Evolutionary conservation across 306 rosid genomes (phyloP).

Genomic region (Quercus aquifolioides): DNA sequence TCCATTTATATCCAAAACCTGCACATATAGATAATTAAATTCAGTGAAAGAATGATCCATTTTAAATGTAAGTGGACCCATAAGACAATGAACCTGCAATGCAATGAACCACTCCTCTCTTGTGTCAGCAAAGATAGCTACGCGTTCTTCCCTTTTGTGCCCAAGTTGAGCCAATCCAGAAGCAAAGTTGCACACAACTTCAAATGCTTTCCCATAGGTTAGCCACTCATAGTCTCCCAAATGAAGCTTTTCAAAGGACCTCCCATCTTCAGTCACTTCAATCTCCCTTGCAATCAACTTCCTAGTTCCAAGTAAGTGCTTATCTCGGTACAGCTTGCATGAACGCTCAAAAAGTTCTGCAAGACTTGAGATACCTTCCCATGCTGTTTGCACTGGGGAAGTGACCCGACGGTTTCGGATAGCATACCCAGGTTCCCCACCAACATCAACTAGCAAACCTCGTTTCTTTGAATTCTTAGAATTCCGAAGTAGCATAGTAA

Average conservation of each 20-base stretch:
- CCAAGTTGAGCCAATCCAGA: slow-evolving; percentile 74
- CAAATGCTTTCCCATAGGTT: slow-evolving; percentile 59
- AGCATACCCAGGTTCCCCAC: slow-evolving; percentile 64
- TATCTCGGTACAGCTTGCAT: slow-evolving; percentile 45
- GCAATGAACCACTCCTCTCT: slow-evolving; percentile 94
- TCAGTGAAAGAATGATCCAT: not conserved
- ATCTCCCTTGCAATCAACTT: slow-evolving; percentile 55
- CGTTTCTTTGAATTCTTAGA: slow-evolving; percentile 54
- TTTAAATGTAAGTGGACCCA: not conserved
- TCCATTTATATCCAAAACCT: not conserved
- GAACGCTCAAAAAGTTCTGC: slow-evolving; percentile 78
- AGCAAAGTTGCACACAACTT: slow-evolving; percentile 65
- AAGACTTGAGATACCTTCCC: slow-evolving; percentile 81
- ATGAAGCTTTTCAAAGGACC: slow-evolving; percentile 78
- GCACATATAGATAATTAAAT: not conserved
- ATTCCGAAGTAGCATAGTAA: slow-evolving; percentile 50
- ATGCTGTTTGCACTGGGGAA: slow-evolving; percentile 47
- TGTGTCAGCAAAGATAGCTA: slow-evolving; percentile 86
- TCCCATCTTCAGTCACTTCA: slow-evolving; percentile 55
- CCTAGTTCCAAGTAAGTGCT: slow-evolving; percentile 75
- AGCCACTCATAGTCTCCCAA: slow-evolving; percentile 86
- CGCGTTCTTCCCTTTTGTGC: slow-evolving; percentile 68
- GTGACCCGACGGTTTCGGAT: slow-evolving; percentile 51
- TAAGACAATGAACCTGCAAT: slow-evolving; percentile 62
- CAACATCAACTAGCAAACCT: slow-evolving; percentile 58